A percentile compares a stretch with the other conserved stretches of the same genome.
These are phyloP conservation scores for Haematococcus sp. DNA, from an alignment of 139 green algal species.

Conservation along the genomic window DNA sequence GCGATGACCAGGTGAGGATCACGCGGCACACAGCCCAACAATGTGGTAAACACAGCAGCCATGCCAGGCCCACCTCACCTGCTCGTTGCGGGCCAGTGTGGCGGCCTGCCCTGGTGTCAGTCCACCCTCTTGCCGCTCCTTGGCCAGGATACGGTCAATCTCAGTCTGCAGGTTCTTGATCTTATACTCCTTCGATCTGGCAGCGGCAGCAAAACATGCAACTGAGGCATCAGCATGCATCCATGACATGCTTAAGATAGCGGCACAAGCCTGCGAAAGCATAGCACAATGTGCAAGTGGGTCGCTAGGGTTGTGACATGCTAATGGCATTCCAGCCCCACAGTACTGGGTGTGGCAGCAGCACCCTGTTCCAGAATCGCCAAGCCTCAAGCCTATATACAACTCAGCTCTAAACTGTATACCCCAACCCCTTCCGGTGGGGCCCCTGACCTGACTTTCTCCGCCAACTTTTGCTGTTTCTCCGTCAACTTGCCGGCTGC, in stretches of 20 bases:
- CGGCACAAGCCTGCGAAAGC: neutral
- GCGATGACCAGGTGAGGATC: too few relatives aligned
- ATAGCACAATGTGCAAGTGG: too few relatives aligned
- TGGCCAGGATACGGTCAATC: slow-evolving; percentile 75
- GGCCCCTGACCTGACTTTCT: slow-evolving; percentile 73
- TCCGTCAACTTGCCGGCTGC: slow-evolving; percentile 67
- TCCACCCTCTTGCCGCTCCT: slow-evolving; percentile 65
- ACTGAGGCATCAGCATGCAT: neutral
- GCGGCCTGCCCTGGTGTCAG: slow-evolving; percentile 63
- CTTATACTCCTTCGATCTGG: slow-evolving; percentile 59
- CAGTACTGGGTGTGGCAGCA: too few relatives aligned
- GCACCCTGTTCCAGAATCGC: too few relatives aligned
- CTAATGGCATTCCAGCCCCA: too few relatives aligned
- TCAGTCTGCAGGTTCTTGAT: slow-evolving; percentile 76
- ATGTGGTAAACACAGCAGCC: too few relatives aligned
- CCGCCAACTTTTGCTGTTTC: slow-evolving; percentile 84
- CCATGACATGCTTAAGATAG: too few relatives aligned
- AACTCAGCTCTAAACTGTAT: neutral
- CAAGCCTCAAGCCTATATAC: too few relatives aligned
- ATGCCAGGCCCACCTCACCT: too few relatives aligned
- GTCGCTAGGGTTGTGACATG: too few relatives aligned
- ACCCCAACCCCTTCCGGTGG: neutral
- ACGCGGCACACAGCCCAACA: too few relatives aligned
- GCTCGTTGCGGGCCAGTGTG: slow-evolving; percentile 42
- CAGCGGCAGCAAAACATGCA: neutral